Conservation (phyloP, 371 early-diverging fungal species). For the Lichtheimia ornata region DNA sequence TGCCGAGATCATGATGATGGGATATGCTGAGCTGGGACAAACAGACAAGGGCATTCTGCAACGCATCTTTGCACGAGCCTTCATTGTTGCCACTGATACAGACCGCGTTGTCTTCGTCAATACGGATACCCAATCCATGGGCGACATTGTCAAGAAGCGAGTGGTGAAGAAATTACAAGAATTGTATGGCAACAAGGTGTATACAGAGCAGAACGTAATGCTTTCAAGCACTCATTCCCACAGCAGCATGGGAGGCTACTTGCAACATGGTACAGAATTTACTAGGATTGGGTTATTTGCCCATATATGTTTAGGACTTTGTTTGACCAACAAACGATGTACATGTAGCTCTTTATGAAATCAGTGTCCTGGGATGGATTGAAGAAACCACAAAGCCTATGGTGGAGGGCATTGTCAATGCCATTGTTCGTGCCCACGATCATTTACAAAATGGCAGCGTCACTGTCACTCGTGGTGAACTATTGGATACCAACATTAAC, state of each 20-base stretch:
- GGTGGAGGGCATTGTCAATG: conserved; percentile 52
- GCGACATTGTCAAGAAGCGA: conserved; percentile 34
- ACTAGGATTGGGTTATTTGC: conserved; percentile 7
- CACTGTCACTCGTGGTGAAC: conserved; percentile 33
- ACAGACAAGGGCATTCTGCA: conserved; percentile 58
- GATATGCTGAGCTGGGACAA: conserved; percentile 58
- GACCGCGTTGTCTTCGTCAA: conserved; percentile 57
- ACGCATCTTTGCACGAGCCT: conserved; percentile 57
- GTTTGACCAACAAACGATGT: conserved; percentile 11
- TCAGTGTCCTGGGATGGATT: conserved; percentile 40
- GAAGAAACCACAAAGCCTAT: conserved; percentile 54
- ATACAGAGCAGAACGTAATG: conserved; percentile 57
- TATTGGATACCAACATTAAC: conserved; percentile 57
- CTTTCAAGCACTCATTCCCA: conserved; percentile 71
- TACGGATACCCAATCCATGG: conserved; percentile 52
- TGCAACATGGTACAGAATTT: conserved; percentile 42
- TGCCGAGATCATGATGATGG: conserved; percentile 50
- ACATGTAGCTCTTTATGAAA: conserved; percentile 35
- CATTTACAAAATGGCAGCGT: conserved; percentile 39
- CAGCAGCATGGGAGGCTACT: conserved; percentile 49
- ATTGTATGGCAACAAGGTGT: conserved; percentile 23
- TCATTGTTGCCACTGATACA: conserved; percentile 41
- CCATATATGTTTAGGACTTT: not conserved
- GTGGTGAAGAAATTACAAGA: conserved; percentile 32
- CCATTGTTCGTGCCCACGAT: conserved; percentile 59